A percentile compares a stretch with the other conserved stretches of the same genome.
Evolutionary conservation across 345 rosid genomes (phyloP).

Genomic region (Boechera divaricarpa): DNA sequence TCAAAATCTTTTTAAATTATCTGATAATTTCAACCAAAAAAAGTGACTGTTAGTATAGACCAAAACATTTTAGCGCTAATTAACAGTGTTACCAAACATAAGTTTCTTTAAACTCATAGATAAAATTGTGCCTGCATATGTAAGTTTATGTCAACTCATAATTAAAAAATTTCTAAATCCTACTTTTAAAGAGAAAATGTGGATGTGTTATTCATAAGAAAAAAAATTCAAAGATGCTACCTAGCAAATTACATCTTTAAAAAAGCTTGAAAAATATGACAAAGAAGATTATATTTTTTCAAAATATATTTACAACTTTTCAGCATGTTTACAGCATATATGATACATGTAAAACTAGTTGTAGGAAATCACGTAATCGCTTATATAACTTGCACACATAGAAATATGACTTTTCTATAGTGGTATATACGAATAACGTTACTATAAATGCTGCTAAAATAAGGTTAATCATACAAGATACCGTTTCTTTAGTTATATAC

Average conservation of each 20-base stretch:
- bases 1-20: too few species aligned
- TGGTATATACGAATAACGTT: background rate
- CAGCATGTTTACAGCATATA: background rate
- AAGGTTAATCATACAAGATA: background rate
- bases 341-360: background rate
- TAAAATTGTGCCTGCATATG: too few species aligned
- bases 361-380: background rate
- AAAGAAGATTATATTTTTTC: too few species aligned
- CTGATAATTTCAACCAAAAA: too few species aligned
- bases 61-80: too few species aligned
- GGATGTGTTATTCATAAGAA: background rate
- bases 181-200: too few species aligned
- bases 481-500: background rate
- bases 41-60: too few species aligned
- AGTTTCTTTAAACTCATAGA: too few species aligned
- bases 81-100: too few species aligned
- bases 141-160: too few species aligned
- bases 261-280: background rate
- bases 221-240: background rate
- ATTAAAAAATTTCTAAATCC: too few species aligned
- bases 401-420: background rate
- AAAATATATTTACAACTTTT: background rate
- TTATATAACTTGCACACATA: constrained; percentile 8
- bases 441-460: background rate
- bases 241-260: background rate